Base-by-base conservation (phyloP, 495 filamentous ascomycete genomes). In the Penicillium mononematosum region DNA sequence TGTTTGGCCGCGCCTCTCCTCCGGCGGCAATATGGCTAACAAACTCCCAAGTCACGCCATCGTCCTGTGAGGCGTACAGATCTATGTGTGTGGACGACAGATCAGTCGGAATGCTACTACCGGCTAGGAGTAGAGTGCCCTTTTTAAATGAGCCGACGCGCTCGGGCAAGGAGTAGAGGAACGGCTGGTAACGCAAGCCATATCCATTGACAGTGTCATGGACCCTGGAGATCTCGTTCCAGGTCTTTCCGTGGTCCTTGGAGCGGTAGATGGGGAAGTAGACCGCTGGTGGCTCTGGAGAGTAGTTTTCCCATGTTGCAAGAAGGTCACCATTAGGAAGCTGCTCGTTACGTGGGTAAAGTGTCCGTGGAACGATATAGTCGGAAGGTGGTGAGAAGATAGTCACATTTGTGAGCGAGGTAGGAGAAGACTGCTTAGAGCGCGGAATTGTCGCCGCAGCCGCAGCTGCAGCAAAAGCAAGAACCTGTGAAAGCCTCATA, bases 211-310 rank as follows among this genome's bases (percentile, higher is more conserved):
- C 83, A 43, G 78, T 75, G 62, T 89, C 87, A 0, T 79, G 73
- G 14, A 90, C 80, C 27, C 76, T 74, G 16, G 84, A 83, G 50
- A 87, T 70, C 64, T 85, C 75, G 38, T 64, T 77, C 86, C 86
- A 91, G 8, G 79, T 84, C 22, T 75, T 69, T 3, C 87, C 88
- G 22, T 71, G 65, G 62, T 90, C 85, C 25, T 67, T 72, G 42
- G 83, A 87, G 50, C 81, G 73, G 63, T 83, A 89, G 62, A 89
- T 80, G 43, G 86, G 86, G 63, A 87, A 88, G 66, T 83, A 84
- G 0, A 81, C 80, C 8, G 69, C 45, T 3, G 81, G 82, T n/a
- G 77, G 82, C 58, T 81, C 76, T 1, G 78, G 80, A 5, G 72
- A 78, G 64, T 85, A 85, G 66, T 85, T 83, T 61, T 82, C 82